phyloP scores from a whole-genome alignment of 352 stramenopile genomes.

The Peronospora belbahrii region DNA sequence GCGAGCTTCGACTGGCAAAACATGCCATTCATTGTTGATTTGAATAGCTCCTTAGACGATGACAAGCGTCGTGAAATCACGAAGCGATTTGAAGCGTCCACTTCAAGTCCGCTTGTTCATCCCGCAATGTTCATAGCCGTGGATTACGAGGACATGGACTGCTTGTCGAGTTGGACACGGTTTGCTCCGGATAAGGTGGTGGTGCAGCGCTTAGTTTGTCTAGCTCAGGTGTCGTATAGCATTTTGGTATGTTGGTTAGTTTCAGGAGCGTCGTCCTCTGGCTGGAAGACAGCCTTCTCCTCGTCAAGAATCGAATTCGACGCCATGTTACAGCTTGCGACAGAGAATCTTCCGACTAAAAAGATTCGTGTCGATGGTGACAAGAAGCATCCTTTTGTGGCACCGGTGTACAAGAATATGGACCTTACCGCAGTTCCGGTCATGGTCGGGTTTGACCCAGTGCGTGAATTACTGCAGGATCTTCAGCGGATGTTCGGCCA shows the following conservation, averaged over 20 bases:
- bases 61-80: slow-evolving; percentile 58
- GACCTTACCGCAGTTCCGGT: slow-evolving; percentile 52
- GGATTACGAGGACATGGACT: slow-evolving; percentile 75
- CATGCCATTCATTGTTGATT: slow-evolving; percentile 61
- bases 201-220: slow-evolving; percentile 50
- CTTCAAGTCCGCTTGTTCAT: slow-evolving; percentile 40
- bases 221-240: slow-evolving; percentile 54
- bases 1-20: slow-evolving; percentile 69
- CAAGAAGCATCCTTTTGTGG: slow-evolving; percentile 65
- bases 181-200: slow-evolving; percentile 54
- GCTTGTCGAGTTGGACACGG: slow-evolving; percentile 75
- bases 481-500: slow-evolving; percentile 53
- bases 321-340: slow-evolving; percentile 42
- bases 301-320: slow-evolving; percentile 58
- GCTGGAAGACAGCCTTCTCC: slow-evolving; percentile 61
- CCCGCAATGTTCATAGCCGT: slow-evolving; percentile 71
- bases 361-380: slow-evolving; percentile 33
- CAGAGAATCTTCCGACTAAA: slow-evolving; percentile 52
- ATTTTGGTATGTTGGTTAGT: slow-evolving; percentile 52
- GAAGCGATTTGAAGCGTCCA: slow-evolving; percentile 74
- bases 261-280: slow-evolving; percentile 36
- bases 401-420: slow-evolving; percentile 86
- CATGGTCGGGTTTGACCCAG: slow-evolving; percentile 67
- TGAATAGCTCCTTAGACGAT: slow-evolving; percentile 57
- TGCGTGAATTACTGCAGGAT: slow-evolving; percentile 54